Conservation (phyloP, 2,329 filamentous ascomycete species). For the Cercospora zeina region DNA sequence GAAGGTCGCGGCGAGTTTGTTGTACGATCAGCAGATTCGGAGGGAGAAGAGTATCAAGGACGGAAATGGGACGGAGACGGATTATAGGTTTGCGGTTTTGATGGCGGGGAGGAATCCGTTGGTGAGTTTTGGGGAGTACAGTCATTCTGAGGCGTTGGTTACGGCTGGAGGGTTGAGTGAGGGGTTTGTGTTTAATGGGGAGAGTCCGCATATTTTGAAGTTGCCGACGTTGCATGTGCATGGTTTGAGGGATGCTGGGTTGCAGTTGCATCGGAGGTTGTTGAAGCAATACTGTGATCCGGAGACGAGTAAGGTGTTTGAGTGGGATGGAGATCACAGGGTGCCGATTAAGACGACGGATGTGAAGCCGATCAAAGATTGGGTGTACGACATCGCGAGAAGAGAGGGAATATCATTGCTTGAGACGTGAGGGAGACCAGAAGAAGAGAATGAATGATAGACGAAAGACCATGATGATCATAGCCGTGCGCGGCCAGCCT, state of each 20-base stretch:
- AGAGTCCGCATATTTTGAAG: constrained; percentile 52
- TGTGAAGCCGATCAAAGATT: constrained; percentile 58
- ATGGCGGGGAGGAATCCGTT: constrained; percentile 63
- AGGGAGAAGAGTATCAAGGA: constrained; percentile 41
- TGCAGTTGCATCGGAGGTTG: constrained; percentile 60
- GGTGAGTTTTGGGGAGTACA: constrained; percentile 53
- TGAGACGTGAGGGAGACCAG: background rate
- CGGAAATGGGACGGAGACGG: constrained; percentile 34
- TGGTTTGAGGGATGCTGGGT: constrained; percentile 60
- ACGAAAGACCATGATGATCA: background rate
- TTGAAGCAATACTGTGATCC: constrained; percentile 61
- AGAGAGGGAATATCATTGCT: constrained; percentile 46
- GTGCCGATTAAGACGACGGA: constrained; percentile 68
- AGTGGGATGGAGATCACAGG: constrained; percentile 73
- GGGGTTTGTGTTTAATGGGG: constrained; percentile 47
- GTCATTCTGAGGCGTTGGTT: constrained; percentile 43
- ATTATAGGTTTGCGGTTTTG: constrained; percentile 62
- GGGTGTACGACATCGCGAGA: constrained; percentile 55
- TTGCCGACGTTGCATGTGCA: constrained; percentile 69
- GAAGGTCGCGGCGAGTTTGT: constrained; percentile 49
- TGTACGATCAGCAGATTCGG: constrained; percentile 61
- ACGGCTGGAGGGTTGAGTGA: constrained; percentile 48
- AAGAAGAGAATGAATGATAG: background rate
- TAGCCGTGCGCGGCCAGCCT: constrained; percentile 12
- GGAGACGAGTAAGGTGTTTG: constrained; percentile 58